Evolutionary conservation across 2,329 filamentous ascomycete genomes (phyloP).

Genomic region (Colletotrichum musicola): DNA sequence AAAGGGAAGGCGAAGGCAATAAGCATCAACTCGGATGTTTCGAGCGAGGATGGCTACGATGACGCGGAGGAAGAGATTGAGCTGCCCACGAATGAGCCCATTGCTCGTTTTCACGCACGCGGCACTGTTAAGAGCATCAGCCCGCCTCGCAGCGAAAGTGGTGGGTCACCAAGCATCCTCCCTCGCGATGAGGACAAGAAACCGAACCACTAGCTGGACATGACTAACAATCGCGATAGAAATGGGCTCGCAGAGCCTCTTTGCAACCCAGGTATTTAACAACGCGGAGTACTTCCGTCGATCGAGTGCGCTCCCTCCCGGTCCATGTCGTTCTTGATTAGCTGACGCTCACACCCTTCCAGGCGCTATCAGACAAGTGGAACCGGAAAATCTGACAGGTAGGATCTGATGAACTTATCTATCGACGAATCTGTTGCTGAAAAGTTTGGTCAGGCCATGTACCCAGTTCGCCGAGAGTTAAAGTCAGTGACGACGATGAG

Average conservation of each 20-base stretch:
- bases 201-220: background rate
- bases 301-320: slow-evolving; percentile 22
- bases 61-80: slow-evolving; percentile 8
- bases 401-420: background rate
- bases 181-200: background rate
- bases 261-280: background rate
- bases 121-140: slow-evolving; percentile 17
- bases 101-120: slow-evolving; percentile 27
- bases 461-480: background rate
- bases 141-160: slow-evolving; percentile 30
- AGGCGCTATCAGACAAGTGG: slow-evolving; percentile 4
- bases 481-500: slow-evolving; percentile 13
- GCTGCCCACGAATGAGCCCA: background rate
- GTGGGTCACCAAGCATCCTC: slow-evolving; percentile 16
- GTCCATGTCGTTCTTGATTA: background rate
- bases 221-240: slow-evolving; percentile 15
- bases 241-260: slow-evolving; percentile 25
- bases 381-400: background rate
- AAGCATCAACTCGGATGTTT: slow-evolving; percentile 4
- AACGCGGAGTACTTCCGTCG: slow-evolving; percentile 16
- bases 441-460: background rate
- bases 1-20: slow-evolving; percentile 9
- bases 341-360: background rate
- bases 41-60: slow-evolving; percentile 1
- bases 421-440: background rate